Conservation (phyloP, 345 rosid genomes). For the Camelina laxa region DNA sequence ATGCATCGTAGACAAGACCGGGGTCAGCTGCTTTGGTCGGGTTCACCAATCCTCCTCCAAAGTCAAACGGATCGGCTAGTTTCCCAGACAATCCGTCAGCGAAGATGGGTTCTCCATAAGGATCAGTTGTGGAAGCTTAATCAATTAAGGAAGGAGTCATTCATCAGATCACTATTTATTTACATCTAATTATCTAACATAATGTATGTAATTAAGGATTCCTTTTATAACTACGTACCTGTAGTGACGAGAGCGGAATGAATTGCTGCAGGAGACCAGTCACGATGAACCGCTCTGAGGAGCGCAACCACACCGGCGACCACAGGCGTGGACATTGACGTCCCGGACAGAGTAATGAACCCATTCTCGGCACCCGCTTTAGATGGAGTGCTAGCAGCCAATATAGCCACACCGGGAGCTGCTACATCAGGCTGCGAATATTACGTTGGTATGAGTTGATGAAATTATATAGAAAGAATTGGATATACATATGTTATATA, state of each 20-base stretch:
- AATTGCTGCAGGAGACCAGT: too few species aligned
- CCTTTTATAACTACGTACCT: background rate
- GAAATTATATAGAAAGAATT: background rate
- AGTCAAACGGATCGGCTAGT: slow-evolving; percentile 56
- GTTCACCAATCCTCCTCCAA: slow-evolving; percentile 63
- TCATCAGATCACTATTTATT: background rate
- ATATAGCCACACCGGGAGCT: slow-evolving; percentile 48
- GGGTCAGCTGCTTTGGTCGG: slow-evolving; percentile 58
- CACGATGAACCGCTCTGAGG: too few species aligned
- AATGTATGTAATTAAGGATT: background rate
- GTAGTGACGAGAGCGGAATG: too few species aligned
- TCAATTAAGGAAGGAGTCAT: background rate
- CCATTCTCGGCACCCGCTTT: background rate
- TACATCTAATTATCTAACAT: too few species aligned
- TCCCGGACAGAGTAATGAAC: background rate
- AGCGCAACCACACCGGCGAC: too few species aligned
- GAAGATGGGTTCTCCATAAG: slow-evolving; percentile 45
- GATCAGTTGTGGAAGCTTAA: slow-evolving; percentile 44
- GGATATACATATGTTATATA: background rate
- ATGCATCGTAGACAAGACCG: slow-evolving; percentile 61
- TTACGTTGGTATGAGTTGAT: background rate
- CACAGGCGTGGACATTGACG: too few species aligned
- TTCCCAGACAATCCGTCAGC: slow-evolving; percentile 46
- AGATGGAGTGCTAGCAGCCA: slow-evolving; percentile 44
- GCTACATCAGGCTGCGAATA: slow-evolving; percentile 47